Base-by-base conservation (phyloP, 2,329 filamentous ascomycete genomes). In the Aspergillus sp. region DNA sequence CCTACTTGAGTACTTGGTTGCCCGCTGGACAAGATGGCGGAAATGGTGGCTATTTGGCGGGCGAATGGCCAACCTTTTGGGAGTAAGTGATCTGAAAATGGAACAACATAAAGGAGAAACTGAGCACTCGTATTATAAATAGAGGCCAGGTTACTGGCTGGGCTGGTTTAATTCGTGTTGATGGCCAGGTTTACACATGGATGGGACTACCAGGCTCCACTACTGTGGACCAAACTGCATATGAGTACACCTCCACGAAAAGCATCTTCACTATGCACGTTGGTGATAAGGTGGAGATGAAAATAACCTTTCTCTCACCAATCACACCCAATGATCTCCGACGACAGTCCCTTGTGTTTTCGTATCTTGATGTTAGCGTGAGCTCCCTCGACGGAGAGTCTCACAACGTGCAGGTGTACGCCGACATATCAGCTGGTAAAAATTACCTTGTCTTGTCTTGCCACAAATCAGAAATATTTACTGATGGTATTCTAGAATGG, bases 1-100 rank as follows among this genome's bases (percentile, higher is more conserved):
- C 90, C 0, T 93, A 93, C 64, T 74, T 93, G 15, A 91, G 84
- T 68, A 84, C 86, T 14, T 91, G 88, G 87, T 79, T 88, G 43
- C 75, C 83, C 57, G 86, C 82, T 9, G 86, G 86, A 1, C 83
- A 77, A 27, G 80, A 86, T 69, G 84, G 82, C 21, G 82, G 84
- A 9, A 84, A 87, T 67, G 86, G 86, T 35, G 87, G 87, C 1
- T 83, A 88, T 58, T 79, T 92, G 31, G 83, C 88, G 0, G 88
- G 88, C 2, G 74, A 85, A 67, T 92, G 87, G 87, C 83, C 88
- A 1, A 79, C 77, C 1, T 90, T 90, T 64, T 91, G 87, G 85
- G 79, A 79, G 87, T 88, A 73, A 73, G 83, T 78, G n/a, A 14
- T 52, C 17, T 39, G 15, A 43, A 39, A 9, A 35, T 56, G 41